Conservation (phyloP, 1,139 yeast genomes). For the Geotrichum cucujoidarum region DNA sequence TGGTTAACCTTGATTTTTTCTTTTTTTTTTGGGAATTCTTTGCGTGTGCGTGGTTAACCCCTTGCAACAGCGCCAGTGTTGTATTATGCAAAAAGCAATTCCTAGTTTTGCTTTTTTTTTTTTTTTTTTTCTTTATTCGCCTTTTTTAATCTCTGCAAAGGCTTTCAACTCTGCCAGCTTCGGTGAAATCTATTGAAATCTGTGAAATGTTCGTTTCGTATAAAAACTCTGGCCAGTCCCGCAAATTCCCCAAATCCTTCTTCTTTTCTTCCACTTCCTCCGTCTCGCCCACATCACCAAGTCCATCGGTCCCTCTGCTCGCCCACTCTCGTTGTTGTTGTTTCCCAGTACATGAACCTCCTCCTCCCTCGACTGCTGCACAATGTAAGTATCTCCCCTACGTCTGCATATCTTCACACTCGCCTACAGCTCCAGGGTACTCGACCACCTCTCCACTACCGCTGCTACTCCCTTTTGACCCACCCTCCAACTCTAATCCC, state of each 20-base stretch:
- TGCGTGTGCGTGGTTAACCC: not conserved
- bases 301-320: conserved; percentile 20
- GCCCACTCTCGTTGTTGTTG: conserved; percentile 17
- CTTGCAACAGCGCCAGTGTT: not conserved
- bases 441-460: too few species aligned
- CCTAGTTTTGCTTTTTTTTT: not conserved
- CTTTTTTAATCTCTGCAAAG: too few species aligned
- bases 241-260: not conserved
- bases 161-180: too few species aligned
- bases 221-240: not conserved
- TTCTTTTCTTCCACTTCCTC: conserved; percentile 1
- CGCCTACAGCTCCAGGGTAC: too few species aligned
- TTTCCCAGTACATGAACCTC: conserved; percentile 21
- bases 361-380: conserved; percentile 30
- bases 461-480: too few species aligned
- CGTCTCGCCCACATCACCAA: not conserved
- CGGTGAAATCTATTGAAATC: too few species aligned
- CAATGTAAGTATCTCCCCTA: conserved; percentile 39
- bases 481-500: too few species aligned
- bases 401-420: not conserved
- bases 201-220: too few species aligned
- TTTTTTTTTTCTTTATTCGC: not conserved
- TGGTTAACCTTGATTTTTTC: not conserved
- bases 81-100: not conserved
- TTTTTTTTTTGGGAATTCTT: not conserved